Base-by-base conservation (phyloP, 2,329 filamentous ascomycete species). In the Daldinia sp. region DNA sequence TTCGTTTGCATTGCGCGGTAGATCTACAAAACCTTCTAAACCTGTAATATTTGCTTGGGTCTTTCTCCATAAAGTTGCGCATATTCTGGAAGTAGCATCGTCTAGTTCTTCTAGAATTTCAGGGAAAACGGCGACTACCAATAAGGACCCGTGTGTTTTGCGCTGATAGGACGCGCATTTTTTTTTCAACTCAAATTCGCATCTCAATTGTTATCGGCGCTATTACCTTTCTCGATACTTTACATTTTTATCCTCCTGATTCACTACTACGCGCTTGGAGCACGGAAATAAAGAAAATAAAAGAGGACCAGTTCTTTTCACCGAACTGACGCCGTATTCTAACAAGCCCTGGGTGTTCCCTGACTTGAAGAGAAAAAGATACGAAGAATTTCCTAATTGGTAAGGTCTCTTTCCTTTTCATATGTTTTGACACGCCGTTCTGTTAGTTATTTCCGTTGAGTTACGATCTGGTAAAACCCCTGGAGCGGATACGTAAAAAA, bases 371-470 rank as follows among this genome's bases (percentile, higher is more conserved):
- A 28, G 26, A 18, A 57, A 26, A 61, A 51, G 20, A 57, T 44
- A 60, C 18, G 61, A 58, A 56, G 4, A 15, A 41, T 60, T 46
- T 48, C 54, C 46, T n/a, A 65, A 60, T 41, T 65, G 62, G 68
- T 70, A 65, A 65, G 65, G n/a, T 35, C 18, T 23, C 33, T 68
- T 65, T 67, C 23, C 12, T 50, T 60, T 23, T 39, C 23, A 4
- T 54, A 26, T 13, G 57, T 44, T 30, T 55, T 13, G 48, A 33
- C 9, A 57, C 12, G 28, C 53, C 15, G 33, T 23, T 30, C 46
- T 50, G 7, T 23, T 54, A 62, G 50, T 23, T 46, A 9, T 39
- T 44, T 62, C 44, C 18, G 5, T 39, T 65, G 20, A 12, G 53
- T 33, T n/a, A 23, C 30, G 18, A 42, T 70, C 58, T 39, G 30